Evolutionary conservation across 2,329 filamentous ascomycete species (phyloP).

Genomic region (Madurella mycetomatis): DNA sequence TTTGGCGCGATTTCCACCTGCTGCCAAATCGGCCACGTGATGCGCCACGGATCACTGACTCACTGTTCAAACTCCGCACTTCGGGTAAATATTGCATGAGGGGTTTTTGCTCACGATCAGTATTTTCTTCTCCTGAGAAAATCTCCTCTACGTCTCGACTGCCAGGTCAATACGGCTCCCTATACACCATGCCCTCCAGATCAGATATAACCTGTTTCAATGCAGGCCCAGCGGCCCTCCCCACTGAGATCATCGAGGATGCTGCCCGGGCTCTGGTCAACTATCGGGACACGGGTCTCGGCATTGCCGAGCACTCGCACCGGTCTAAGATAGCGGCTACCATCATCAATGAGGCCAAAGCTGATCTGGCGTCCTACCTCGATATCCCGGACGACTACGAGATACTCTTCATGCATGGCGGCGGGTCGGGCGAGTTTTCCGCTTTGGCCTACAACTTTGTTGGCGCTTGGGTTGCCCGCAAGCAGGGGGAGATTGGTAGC

Average conservation of each 20-base stretch:
- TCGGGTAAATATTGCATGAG: too few relatives aligned
- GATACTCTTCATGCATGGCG: slow-evolving; percentile 81
- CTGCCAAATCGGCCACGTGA: too few relatives aligned
- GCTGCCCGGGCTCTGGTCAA: slow-evolving; percentile 76
- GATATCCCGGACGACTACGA: slow-evolving; percentile 86
- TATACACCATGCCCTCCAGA: slow-evolving; percentile 59
- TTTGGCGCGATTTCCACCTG: too few relatives aligned
- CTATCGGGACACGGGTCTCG: slow-evolving; percentile 75
- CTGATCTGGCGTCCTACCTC: slow-evolving; percentile 66
- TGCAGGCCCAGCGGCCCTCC: slow-evolving; percentile 82
- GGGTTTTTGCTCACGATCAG: too few relatives aligned
- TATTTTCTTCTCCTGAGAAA: too few relatives aligned
- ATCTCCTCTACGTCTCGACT: too few relatives aligned
- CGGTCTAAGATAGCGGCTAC: slow-evolving; percentile 72
- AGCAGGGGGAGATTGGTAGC: slow-evolving; percentile 38
- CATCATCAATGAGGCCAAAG: slow-evolving; percentile 76
- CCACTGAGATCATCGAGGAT: slow-evolving; percentile 72
- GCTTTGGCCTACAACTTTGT: slow-evolving; percentile 81
- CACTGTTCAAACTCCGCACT: too few relatives aligned
- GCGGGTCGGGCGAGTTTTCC: slow-evolving; percentile 81
- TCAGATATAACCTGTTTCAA: slow-evolving; percentile 81
- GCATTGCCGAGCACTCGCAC: slow-evolving; percentile 86
- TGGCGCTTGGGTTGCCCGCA: slow-evolving; percentile 71
- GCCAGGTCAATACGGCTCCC: too few relatives aligned
- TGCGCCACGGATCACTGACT: too few relatives aligned